A percentile compares a stretch with the other conserved stretches of the same genome.
These are phyloP conservation scores for Saccharomycopsis sp. DNA, from an alignment of 805 yeast species.

Conservation along the genomic window DNA sequence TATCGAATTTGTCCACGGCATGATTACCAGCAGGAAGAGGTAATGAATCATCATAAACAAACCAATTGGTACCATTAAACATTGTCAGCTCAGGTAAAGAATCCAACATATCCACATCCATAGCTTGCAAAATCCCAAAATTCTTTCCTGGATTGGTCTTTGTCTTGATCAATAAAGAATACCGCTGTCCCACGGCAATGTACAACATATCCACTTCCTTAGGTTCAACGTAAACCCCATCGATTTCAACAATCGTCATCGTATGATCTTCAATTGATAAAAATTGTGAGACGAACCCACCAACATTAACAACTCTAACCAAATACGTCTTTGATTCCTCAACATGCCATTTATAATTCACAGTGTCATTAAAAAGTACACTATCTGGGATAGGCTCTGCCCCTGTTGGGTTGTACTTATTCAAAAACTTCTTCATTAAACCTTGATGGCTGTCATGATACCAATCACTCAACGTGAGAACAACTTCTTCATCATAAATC, in stretches of 20 bases:
- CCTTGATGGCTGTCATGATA: slow-evolving; percentile 49
- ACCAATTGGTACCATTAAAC: slow-evolving; percentile 46
- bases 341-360: slow-evolving; percentile 48
- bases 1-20: slow-evolving; percentile 26
- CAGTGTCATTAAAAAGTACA: slow-evolving; percentile 56
- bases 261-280: slow-evolving; percentile 62
- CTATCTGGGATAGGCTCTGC: slow-evolving; percentile 77
- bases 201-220: slow-evolving; percentile 48
- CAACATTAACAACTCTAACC: slow-evolving; percentile 57
- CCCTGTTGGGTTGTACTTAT: slow-evolving; percentile 74
- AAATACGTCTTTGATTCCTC: slow-evolving; percentile 57
- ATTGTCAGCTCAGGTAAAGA: slow-evolving; percentile 51
- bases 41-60: slow-evolving; percentile 40
- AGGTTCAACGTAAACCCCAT: slow-evolving; percentile 63
- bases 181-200: slow-evolving; percentile 76
- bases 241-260: slow-evolving; percentile 66
- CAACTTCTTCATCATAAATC: slow-evolving; percentile 54
- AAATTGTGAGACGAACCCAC: slow-evolving; percentile 70
- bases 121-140: slow-evolving; percentile 52
- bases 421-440: slow-evolving; percentile 43
- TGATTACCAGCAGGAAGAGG: slow-evolving; percentile 27
- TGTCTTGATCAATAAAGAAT: slow-evolving; percentile 59
- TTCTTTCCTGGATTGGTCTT: slow-evolving; percentile 39
- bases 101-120: slow-evolving; percentile 68
- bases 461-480: slow-evolving; percentile 53